Percentiles rank a stretch among this genome's conserved stretches.
Evolutionary conservation across 176 grass and related monocot genomes (phyloP).

Genomic region (Hyparrhenia diplandra): DNA sequence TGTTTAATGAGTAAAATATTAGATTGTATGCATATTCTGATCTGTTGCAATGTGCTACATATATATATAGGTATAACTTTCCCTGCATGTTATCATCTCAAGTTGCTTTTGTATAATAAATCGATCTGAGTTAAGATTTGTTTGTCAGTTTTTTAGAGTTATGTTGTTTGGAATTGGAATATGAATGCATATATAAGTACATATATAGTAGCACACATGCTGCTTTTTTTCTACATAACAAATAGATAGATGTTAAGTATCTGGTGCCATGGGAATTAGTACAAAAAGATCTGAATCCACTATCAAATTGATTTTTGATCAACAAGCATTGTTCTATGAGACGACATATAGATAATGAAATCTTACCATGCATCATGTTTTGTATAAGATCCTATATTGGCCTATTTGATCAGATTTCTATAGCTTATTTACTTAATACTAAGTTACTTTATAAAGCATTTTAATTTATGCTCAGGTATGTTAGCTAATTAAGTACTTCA

Average conservation of each 20-base stretch:
- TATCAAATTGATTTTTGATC: background rate
- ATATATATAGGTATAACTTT: background rate
- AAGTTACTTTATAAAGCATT: background rate
- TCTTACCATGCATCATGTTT: background rate
- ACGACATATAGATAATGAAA: background rate
- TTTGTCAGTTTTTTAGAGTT: background rate
- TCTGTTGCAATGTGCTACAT: background rate
- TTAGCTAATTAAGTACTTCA: background rate
- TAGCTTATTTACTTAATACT: background rate
- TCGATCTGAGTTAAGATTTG: background rate
- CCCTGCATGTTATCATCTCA: background rate
- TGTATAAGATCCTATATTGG: background rate
- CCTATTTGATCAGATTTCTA: background rate
- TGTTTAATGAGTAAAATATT: background rate
- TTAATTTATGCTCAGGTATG: background rate
- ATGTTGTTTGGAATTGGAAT: background rate
- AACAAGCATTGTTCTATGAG: background rate
- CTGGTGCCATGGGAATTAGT: too few relatives aligned
- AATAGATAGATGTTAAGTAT: background rate
- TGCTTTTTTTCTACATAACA: background rate
- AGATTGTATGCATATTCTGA: background rate
- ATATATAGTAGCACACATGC: background rate
- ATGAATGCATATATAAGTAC: background rate
- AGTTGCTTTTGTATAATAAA: background rate
- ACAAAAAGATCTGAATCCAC: too few relatives aligned